Conservation (phyloP, 2,329 filamentous ascomycete genomes). For the Penicillium sp. region DNA sequence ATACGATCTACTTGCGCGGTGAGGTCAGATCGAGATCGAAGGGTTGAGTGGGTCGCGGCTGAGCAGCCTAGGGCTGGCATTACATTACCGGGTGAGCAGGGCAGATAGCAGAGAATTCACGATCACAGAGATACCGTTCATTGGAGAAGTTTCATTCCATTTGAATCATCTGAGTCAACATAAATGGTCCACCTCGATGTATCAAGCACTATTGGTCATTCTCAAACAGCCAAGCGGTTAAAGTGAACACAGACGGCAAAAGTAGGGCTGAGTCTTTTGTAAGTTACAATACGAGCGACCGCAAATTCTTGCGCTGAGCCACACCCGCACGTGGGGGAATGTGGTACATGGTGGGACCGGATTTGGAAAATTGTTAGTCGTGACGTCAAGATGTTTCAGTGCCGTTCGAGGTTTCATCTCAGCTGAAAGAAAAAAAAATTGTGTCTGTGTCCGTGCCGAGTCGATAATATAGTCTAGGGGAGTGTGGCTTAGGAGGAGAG, state of each 20-base stretch:
- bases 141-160: not conserved
- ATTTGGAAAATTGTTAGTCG: slow-evolving; percentile 15
- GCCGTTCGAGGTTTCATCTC: slow-evolving; percentile 2
- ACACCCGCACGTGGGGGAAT: slow-evolving; percentile 17
- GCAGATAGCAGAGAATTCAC: not conserved
- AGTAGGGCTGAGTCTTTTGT: slow-evolving; percentile 13
- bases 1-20: not conserved
- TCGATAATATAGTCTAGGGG: slow-evolving; percentile 11
- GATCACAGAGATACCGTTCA: not conserved
- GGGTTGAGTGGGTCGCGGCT: not conserved
- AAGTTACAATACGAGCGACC: slow-evolving; percentile 5
- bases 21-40: not conserved
- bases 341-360: slow-evolving; percentile 17
- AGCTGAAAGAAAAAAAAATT: slow-evolving; percentile 1
- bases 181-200: not conserved
- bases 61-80: not conserved
- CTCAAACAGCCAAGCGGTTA: not conserved
- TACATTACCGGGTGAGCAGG: not conserved
- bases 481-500: not conserved
- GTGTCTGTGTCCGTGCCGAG: slow-evolving; percentile 12
- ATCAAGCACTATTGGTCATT: not conserved
- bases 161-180: not conserved
- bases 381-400: slow-evolving; percentile 26
- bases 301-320: slow-evolving; percentile 14
- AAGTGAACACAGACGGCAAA: not conserved